Base-by-base conservation (phyloP, 2,329 filamentous ascomycete genomes). In the Cercospora citrullina region DNA sequence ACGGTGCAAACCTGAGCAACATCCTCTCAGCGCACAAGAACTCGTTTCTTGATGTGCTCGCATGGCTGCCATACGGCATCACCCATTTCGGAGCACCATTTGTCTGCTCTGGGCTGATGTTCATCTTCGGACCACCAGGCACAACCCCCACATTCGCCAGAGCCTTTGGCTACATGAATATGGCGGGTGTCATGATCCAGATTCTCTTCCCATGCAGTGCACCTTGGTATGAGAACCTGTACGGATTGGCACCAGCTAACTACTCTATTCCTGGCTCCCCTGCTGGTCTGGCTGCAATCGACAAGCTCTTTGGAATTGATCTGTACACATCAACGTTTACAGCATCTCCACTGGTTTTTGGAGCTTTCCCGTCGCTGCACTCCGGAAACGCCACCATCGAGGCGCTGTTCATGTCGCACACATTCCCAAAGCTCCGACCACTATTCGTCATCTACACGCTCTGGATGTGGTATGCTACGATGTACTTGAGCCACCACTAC, bases 401-500 rank as follows among this genome's bases (percentile, higher is more conserved):
- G 79, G 93, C 92, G 23, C 86, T 97, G 16, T 97, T 97, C 84
- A 91, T 98, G 89, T 92, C 90, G 80, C 90, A 96, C 80, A 89
- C 92, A 78, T 97, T 98, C 84, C 94, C 94, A 4, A 89, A 88
- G 69, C 86, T 96, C 72, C 89, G 91, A 72, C 88, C 90, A 12
- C 81, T 95, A 63, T 96, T 96, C 81, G 87, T 94, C 71, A 85
- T 87, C 71, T 98, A 97, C 80, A 91, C 91, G 55, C 87, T 91
- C 77, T 97, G 94, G 94, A 89, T 97, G 75, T 97, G 93, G 92
- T 98, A 94, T 93, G 91, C 94, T 12, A 98, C 94, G 73, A 97
- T 98, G 93, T 97, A 98, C 78, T 87, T 98, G 63, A 96, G 92
- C 76, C 94, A 98, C 81, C 94, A 98, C 82, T 98, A 98, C 78